Conservation (phyloP, 305 asterid genomes). For the Solanum aculeatissimum region DNA sequence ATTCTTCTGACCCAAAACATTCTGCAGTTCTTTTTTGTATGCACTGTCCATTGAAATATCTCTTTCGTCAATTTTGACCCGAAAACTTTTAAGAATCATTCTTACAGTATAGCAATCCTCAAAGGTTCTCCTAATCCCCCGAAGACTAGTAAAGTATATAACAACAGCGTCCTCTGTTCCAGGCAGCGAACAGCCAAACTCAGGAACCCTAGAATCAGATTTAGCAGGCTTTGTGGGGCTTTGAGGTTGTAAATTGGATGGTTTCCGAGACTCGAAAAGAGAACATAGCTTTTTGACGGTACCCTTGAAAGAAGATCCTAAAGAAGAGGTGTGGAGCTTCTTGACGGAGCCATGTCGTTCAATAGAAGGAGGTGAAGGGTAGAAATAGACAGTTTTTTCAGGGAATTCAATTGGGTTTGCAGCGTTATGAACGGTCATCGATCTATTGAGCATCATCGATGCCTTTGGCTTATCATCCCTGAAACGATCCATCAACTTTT, state of each 20-base stretch:
- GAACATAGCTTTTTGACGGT: constrained; percentile 58
- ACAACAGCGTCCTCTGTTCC: constrained; percentile 76
- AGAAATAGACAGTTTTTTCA: background rate
- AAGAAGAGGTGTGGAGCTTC: constrained; percentile 40
- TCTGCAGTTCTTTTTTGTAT: constrained; percentile 50
- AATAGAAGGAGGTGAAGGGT: background rate
- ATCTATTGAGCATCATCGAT: background rate
- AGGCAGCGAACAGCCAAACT: constrained; percentile 12
- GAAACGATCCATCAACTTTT: background rate
- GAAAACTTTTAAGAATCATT: constrained; percentile 57
- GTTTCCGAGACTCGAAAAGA: constrained; percentile 33
- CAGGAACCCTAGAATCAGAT: constrained; percentile 14
- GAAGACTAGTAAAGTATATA: constrained; percentile 74
- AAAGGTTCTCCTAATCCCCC: constrained; percentile 74
- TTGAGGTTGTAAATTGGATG: constrained; percentile 9
- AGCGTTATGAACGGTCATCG: background rate
- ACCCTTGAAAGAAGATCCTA: constrained; percentile 52
- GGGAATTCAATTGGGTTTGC: background rate
- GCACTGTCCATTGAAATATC: constrained; percentile 72
- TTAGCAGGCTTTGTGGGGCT: constrained; percentile 19
- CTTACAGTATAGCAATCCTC: constrained; percentile 64
- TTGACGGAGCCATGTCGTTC: constrained; percentile 49
- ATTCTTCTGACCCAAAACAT: constrained; percentile 34
- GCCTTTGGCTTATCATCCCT: background rate
- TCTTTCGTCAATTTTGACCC: constrained; percentile 58